Conservation (phyloP, 2,329 filamentous ascomycete species). For the Eutypella sp. region DNA sequence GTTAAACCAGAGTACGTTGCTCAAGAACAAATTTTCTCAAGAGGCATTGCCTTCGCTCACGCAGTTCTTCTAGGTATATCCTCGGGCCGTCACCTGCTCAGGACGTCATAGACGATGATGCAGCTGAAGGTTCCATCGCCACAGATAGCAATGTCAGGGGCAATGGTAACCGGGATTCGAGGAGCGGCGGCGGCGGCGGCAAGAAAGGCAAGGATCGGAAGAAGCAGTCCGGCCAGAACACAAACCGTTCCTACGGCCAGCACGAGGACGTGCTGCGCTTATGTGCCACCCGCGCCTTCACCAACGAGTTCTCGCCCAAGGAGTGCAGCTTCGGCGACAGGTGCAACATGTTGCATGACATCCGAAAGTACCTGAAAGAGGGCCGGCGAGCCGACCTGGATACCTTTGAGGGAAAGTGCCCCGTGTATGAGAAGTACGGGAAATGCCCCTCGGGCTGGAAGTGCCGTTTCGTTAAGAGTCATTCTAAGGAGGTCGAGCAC, state of each 20-base stretch:
- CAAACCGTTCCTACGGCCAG: conserved; percentile 71
- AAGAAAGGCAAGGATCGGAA: conserved; percentile 48
- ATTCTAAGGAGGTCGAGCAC: conserved; percentile 73
- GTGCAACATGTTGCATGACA: conserved; percentile 78
- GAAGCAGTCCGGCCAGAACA: conserved; percentile 74
- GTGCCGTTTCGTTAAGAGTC: conserved; percentile 83
- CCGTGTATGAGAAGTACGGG: conserved; percentile 71
- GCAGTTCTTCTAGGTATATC: conserved; percentile 25
- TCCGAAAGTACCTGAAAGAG: conserved; percentile 78
- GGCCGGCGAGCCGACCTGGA: conserved; percentile 76
- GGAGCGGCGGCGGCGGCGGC: conserved; percentile 28
- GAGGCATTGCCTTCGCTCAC: conserved; percentile 1
- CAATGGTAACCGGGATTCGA: conserved; percentile 35
- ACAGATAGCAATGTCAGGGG: conserved; percentile 55
- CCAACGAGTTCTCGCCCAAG: conserved; percentile 75
- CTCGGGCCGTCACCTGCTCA: conserved; percentile 19
- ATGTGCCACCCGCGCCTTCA: conserved; percentile 67
- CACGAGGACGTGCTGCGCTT: conserved; percentile 73
- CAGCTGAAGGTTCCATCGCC: conserved; percentile 51
- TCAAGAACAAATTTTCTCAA: background rate
- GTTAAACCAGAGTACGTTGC: conserved; percentile 34
- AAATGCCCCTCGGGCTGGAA: conserved; percentile 86
- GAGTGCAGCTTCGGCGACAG: conserved; percentile 73
- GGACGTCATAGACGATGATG: conserved; percentile 48
- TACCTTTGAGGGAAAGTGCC: conserved; percentile 74